Evolutionary conservation across 345 rosid genomes (phyloP).

Genomic region (Murraya koenigii): DNA sequence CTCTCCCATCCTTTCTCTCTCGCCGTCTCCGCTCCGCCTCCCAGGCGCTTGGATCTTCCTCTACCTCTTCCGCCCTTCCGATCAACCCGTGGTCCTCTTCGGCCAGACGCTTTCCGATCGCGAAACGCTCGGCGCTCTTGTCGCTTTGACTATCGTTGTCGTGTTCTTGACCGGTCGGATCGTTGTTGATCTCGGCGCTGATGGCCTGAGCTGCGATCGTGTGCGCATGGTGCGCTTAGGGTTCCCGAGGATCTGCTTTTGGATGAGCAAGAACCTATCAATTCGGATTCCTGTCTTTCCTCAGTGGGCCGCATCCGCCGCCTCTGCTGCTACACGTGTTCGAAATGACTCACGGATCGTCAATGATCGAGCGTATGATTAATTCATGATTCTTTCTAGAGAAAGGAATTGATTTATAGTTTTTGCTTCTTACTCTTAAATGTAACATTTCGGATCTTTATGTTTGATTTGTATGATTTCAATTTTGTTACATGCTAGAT

Average conservation of each 20-base stretch:
- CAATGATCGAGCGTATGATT: slow-evolving; percentile 6
- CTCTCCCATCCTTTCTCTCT: slow-evolving; percentile 75
- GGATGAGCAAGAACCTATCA: slow-evolving; percentile 72
- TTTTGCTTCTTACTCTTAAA: neutral
- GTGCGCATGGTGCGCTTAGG: slow-evolving; percentile 75
- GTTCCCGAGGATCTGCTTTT: slow-evolving; percentile 81
- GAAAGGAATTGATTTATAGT: neutral
- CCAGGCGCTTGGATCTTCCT: slow-evolving; percentile 61
- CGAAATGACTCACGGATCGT: slow-evolving; percentile 7
- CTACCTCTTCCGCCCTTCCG: slow-evolving; percentile 74
- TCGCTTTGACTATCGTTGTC: slow-evolving; percentile 51
- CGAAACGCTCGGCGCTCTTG: slow-evolving; percentile 60
- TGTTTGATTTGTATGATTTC: slow-evolving; percentile 7
- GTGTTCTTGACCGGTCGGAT: slow-evolving; percentile 81
- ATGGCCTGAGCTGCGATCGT: slow-evolving; percentile 69
- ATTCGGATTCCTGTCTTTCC: slow-evolving; percentile 69
- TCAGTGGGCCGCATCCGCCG: slow-evolving; percentile 66
- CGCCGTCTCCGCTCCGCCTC: slow-evolving; percentile 57
- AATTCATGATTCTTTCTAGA: neutral
- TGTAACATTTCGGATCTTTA: slow-evolving; percentile 4
- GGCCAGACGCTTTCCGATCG: slow-evolving; percentile 81
- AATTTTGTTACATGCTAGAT: neutral
- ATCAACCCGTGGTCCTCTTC: slow-evolving; percentile 60
- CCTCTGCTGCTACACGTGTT: slow-evolving; percentile 56
- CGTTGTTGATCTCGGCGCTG: slow-evolving; percentile 61